A percentile compares a stretch with the other conserved stretches of the same genome.
Evolutionary conservation across 768 basidiomycete genomes (phyloP).

Genomic region (Kwoniella dendrophila): DNA sequence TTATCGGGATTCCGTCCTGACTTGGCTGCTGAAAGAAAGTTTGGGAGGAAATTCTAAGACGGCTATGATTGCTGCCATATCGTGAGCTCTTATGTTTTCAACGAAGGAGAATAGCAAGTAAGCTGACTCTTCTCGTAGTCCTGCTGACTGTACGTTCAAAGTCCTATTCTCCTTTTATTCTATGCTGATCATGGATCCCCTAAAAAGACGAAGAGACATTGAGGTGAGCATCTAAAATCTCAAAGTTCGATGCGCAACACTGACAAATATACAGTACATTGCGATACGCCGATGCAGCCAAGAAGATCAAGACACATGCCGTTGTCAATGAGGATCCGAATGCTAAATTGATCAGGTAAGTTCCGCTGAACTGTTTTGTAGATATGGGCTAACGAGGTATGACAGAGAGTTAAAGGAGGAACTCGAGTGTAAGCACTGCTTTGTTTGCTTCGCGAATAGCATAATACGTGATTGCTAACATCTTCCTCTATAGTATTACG

Average conservation of each 20-base stretch:
- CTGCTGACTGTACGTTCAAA: constrained; percentile 19
- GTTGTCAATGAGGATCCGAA: constrained; percentile 99
- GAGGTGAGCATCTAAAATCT: constrained; percentile 49
- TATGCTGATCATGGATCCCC: constrained; percentile 6
- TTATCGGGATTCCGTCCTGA: constrained; percentile 96
- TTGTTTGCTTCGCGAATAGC: not conserved
- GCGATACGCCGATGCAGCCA: constrained; percentile 94
- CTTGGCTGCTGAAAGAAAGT: constrained; percentile 97
- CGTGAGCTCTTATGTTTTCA: constrained; percentile 49
- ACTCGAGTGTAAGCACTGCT: constrained; percentile 63
- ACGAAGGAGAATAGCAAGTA: not conserved
- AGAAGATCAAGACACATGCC: constrained; percentile 99
- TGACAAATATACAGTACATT: constrained; percentile 64
- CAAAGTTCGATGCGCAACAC: not conserved
- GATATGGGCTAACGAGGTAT: not conserved
- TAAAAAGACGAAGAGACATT: constrained; percentile 81
- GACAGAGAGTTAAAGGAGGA: constrained; percentile 90
- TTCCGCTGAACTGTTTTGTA: not conserved
- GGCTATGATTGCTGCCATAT: constrained; percentile 98
- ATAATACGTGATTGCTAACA: constrained; percentile 1
- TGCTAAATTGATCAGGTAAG: constrained; percentile 84
- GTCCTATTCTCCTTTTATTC: not conserved
- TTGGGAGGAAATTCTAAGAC: constrained; percentile 76
- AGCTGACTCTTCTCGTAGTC: constrained; percentile 9
- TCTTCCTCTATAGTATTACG: constrained; percentile 63